Evolutionary conservation across 306 rosid species (phyloP).

Genomic region (Sindora glabra): DNA sequence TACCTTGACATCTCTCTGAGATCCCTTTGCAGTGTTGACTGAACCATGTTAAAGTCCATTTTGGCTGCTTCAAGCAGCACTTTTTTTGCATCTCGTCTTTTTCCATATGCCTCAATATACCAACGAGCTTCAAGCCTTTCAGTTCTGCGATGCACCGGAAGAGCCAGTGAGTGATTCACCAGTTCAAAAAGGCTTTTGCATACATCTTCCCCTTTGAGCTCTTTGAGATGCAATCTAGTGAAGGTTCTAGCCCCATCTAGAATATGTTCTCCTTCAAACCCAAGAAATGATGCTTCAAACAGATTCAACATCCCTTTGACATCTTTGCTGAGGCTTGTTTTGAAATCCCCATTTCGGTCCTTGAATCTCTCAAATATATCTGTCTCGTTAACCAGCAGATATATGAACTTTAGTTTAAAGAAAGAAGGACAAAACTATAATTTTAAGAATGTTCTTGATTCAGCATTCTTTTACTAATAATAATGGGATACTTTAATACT

Average conservation of each 20-base stretch:
- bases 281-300: constrained; percentile 24
- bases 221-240: background rate
- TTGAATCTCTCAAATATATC: constrained; percentile 13
- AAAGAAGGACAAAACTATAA: no score
- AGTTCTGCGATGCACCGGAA: constrained; percentile 17
- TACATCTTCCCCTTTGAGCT: background rate
- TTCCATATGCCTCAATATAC: constrained; percentile 17
- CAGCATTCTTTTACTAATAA: no score
- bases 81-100: background rate
- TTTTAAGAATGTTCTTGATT: no score
- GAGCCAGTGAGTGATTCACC: constrained; percentile 13
- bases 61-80: constrained; percentile 15
- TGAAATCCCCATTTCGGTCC: background rate
- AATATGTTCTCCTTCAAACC: no score
- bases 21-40: constrained; percentile 4
- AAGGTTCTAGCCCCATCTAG: constrained; percentile 17
- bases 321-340: background rate
- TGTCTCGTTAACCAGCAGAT: no score
- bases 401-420: no score
- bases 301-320: constrained; percentile 21
- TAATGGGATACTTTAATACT: no score
- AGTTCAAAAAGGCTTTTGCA: background rate
- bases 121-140: constrained; percentile 21
- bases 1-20: constrained; percentile 20
- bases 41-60: constrained; percentile 21